Conservation (phyloP, 257 asterid species). For the Thymus quinquecostatus region DNA sequence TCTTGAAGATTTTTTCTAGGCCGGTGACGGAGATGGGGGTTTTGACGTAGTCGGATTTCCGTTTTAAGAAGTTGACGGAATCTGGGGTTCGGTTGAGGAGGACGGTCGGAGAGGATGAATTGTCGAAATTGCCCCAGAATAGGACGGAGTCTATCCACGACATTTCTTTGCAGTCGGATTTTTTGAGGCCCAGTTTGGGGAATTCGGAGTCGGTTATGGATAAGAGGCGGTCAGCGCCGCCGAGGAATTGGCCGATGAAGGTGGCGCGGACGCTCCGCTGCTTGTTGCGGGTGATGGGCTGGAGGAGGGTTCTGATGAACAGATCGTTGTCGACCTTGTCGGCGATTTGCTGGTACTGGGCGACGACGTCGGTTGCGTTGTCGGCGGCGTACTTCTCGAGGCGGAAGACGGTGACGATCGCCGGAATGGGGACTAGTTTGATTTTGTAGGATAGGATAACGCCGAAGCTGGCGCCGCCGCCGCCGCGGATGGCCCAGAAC, state of each 20-base stretch:
- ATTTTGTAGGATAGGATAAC: conserved; percentile 51
- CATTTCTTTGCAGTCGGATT: conserved; percentile 56
- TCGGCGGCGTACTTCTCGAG: conserved; percentile 33
- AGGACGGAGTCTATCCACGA: conserved; percentile 61
- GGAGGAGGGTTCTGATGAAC: conserved; percentile 43
- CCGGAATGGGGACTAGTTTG: conserved; percentile 51
- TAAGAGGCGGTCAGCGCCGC: conserved; percentile 38
- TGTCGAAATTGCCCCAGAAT: conserved; percentile 45
- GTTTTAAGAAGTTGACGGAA: conserved; percentile 44
- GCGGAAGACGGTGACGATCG: conserved; percentile 52
- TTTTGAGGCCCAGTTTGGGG: conserved; percentile 39
- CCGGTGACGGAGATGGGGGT: conserved; percentile 44
- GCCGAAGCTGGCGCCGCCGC: conserved; percentile 66
- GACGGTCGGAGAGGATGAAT: conserved; percentile 33
- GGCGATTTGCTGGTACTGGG: conserved; percentile 46
- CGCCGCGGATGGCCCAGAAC: conserved; percentile 68
- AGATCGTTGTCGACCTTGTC: conserved; percentile 43
- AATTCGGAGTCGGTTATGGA: conserved; percentile 36
- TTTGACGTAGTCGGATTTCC: conserved; percentile 65
- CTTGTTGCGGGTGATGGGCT: conserved; percentile 38
- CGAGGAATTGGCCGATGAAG: conserved; percentile 53
- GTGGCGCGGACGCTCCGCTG: conserved; percentile 39
- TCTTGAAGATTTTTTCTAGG: conserved; percentile 34
- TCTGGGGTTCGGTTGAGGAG: conserved; percentile 40
- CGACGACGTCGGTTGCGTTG: conserved; percentile 35